A percentile compares a stretch with the other conserved stretches of the same genome.
phyloP scores from a whole-genome alignment of 1,284 basidiomycete species.

The Ceratorhiza oryzae-sativae region DNA sequence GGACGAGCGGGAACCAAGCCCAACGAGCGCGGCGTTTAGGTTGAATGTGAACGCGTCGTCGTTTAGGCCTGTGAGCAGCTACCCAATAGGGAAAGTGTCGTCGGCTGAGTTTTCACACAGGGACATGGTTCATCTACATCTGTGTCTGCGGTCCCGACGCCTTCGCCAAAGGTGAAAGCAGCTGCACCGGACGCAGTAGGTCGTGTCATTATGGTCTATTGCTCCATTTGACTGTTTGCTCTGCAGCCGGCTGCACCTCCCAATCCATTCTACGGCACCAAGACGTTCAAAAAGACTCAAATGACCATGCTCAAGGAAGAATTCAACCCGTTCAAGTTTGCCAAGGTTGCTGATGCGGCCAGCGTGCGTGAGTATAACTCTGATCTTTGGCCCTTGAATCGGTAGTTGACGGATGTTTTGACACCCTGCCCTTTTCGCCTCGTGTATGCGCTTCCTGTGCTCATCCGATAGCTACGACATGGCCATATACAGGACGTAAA shows the following conservation, averaged over 20 bases:
- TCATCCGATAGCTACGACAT: constrained; percentile 65
- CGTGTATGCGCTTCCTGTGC: constrained; percentile 14
- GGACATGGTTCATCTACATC: constrained; percentile 27
- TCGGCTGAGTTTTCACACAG: constrained; percentile 4
- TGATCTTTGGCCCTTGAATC: no score
- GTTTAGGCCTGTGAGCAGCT: constrained; percentile 63
- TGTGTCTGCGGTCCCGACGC: constrained; percentile 54
- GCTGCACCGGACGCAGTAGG: constrained; percentile 56
- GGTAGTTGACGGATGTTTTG: neutral
- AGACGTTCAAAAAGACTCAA: constrained; percentile 71
- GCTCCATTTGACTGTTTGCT: neutral
- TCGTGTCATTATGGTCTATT: constrained; percentile 36
- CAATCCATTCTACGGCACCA: constrained; percentile 89
- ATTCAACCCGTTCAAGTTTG: constrained; percentile 92
- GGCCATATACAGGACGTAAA: constrained; percentile 90
- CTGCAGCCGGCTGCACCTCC: constrained; percentile 51
- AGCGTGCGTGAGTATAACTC: constrained; percentile 67
- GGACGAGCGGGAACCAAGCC: constrained; percentile 30
- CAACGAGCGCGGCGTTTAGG: constrained; percentile 65
- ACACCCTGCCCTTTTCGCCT: constrained; percentile 10
- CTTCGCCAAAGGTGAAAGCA: constrained; percentile 64
- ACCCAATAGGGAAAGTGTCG: constrained; percentile 52
- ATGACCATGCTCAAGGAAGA: constrained; percentile 88
- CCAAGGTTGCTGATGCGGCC: constrained; percentile 77
- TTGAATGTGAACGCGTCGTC: constrained; percentile 80